Percentiles rank a stretch among this genome's conserved stretches.
These are phyloP conservation scores for Olyra latifolia DNA, from an alignment of 176 grass and related monocot species.

Conservation along the genomic window DNA sequence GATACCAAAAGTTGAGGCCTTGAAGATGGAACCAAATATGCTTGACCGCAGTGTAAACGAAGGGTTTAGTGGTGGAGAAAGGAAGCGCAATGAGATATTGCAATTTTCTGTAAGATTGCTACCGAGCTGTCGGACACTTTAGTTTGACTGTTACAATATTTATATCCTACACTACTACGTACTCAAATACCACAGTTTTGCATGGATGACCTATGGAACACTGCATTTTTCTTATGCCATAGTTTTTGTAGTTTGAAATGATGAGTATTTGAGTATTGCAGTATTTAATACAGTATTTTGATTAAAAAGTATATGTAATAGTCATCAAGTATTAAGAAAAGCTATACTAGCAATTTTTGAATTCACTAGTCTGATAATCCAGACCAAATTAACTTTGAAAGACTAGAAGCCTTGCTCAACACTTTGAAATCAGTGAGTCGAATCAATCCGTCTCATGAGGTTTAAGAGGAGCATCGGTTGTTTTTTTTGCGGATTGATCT, in stretches of 20 bases:
- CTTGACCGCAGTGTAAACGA: slow-evolving; percentile 96
- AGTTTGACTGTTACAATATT: slow-evolving; percentile 4
- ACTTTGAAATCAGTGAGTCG: neutral
- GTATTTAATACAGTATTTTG: slow-evolving; percentile 17
- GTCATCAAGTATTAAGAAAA: neutral
- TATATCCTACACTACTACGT: neutral
- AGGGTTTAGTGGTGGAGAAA: slow-evolving; percentile 97
- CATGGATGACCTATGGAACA: neutral
- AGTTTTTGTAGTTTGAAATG: neutral
- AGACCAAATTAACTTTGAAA: slow-evolving; percentile 4
- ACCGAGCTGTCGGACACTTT: neutral
- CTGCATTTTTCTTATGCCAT: neutral
- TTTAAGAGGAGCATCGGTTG: neutral
- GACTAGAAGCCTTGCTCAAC: neutral
- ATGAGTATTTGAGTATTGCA: neutral
- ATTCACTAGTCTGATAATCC: neutral
- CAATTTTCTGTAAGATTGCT: slow-evolving; percentile 80
- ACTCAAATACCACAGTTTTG: neutral
- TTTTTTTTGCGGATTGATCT: neutral
- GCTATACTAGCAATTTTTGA: neutral
- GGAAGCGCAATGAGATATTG: slow-evolving; percentile 95
- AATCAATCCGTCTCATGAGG: too few relatives aligned
- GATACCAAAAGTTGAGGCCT: slow-evolving; percentile 56
- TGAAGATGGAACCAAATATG: slow-evolving; percentile 83
- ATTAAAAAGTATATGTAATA: slow-evolving; percentile 1